These are phyloP conservation scores for Chytriomyces confervae DNA, from an alignment of 192 early-diverging fungal species.

Conservation along the genomic window DNA sequence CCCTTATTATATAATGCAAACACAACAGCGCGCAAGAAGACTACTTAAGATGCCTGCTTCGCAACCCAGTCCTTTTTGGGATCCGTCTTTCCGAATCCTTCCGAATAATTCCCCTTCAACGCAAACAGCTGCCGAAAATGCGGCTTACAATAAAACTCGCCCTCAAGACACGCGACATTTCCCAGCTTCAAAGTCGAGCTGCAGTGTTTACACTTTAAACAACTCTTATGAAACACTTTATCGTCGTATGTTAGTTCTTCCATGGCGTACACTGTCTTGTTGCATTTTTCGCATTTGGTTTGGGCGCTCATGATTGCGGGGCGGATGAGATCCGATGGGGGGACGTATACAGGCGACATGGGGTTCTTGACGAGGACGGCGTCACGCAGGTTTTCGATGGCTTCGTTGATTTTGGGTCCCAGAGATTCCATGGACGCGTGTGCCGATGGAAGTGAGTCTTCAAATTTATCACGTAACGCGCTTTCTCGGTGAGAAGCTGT, in stretches of 20 bases:
- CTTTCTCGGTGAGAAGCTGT: conserved; percentile 12
- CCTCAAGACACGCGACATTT: conserved; percentile 50
- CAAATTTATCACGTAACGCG: conserved; percentile 6
- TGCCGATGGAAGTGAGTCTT: conserved; percentile 9
- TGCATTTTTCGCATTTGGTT: conserved; percentile 12
- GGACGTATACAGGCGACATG: not conserved
- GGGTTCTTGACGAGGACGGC: conserved; percentile 7
- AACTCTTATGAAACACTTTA: conserved; percentile 45
- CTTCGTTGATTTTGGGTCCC: conserved; percentile 1
- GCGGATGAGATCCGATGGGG: not conserved
- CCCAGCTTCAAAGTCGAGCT: conserved; percentile 44
- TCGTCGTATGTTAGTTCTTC: conserved; percentile 45
- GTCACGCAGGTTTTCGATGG: conserved; percentile 10
- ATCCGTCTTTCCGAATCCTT: conserved; percentile 58
- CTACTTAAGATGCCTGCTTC: not conserved
- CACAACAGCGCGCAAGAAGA: not conserved
- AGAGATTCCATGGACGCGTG: not conserved
- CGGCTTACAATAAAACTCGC: conserved; percentile 52
- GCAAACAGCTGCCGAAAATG: conserved; percentile 64
- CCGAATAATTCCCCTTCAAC: conserved; percentile 64
- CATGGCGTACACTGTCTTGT: conserved; percentile 43
- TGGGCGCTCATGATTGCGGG: not conserved
- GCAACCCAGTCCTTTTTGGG: conserved; percentile 51
- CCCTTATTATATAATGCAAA: too few species aligned
- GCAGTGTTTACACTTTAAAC: conserved; percentile 54